phyloP scores from a whole-genome alignment of 2,329 filamentous ascomycete genomes.

The Lachnellula cervina region DNA sequence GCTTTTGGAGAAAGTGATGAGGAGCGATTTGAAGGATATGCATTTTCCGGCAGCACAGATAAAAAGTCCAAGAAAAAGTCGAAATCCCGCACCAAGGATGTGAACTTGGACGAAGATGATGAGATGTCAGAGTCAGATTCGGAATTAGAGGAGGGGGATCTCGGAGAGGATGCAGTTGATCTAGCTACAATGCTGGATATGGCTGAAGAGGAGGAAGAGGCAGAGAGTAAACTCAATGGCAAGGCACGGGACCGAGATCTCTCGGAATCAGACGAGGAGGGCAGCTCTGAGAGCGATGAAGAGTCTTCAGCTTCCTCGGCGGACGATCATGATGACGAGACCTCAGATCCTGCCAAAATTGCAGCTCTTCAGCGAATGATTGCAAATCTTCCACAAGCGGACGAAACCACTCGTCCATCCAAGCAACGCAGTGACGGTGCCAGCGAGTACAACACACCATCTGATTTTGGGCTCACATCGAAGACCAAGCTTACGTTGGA shows the following conservation, averaged over 20 bases:
- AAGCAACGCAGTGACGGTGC: conserved; percentile 38
- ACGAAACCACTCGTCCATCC: conserved; percentile 18
- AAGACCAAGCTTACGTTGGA: conserved; percentile 54
- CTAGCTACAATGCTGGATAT: conserved; percentile 31
- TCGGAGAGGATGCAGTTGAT: conserved; percentile 42
- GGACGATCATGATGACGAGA: conserved; percentile 39
- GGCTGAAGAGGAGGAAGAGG: conserved; percentile 58
- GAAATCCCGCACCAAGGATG: conserved; percentile 40
- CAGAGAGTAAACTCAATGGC: conserved; percentile 41
- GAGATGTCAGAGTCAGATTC: conserved; percentile 34
- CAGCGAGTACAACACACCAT: conserved; percentile 58
- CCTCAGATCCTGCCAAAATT: conserved; percentile 45
- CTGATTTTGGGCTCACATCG: conserved; percentile 52
- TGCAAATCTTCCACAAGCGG: conserved; percentile 51
- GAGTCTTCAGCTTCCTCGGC: conserved; percentile 45
- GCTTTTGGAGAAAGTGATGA: conserved; percentile 69
- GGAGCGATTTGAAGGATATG: conserved; percentile 63
- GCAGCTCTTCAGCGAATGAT: conserved; percentile 65
- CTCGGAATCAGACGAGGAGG: conserved; percentile 38
- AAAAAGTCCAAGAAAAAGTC: conserved; percentile 46
- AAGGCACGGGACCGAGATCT: conserved; percentile 39
- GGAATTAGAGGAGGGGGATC: conserved; percentile 65
- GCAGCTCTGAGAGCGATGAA: conserved; percentile 50
- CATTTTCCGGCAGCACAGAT: conserved; percentile 54
- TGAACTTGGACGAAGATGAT: conserved; percentile 47